Evolutionary conservation across 768 basidiomycete genomes (phyloP).

Genomic region (Lactarius psammicola): DNA sequence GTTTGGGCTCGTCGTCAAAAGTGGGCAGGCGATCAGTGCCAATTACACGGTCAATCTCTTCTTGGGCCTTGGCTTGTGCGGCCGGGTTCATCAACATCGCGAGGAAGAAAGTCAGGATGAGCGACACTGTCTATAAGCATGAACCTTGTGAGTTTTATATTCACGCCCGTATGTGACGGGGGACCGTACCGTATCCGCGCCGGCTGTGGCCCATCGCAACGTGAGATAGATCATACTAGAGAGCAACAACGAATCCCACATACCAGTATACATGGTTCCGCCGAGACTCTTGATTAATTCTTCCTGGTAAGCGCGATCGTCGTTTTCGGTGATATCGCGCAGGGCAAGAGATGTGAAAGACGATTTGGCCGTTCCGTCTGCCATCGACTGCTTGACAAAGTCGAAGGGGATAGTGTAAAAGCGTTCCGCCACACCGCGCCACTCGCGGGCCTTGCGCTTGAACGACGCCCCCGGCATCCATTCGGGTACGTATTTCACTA

Average conservation of each 20-base stretch:
- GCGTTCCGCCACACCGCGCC: constrained; percentile 26
- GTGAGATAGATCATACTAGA: constrained; percentile 5
- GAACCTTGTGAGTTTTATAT: background rate
- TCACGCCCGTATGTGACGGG: background rate
- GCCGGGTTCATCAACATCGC: constrained; percentile 31
- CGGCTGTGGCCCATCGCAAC: constrained; percentile 18
- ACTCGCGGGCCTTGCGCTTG: constrained; percentile 29
- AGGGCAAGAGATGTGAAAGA: constrained; percentile 27
- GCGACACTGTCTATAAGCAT: constrained; percentile 24
- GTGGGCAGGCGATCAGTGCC: constrained; percentile 33
- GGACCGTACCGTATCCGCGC: constrained; percentile 29
- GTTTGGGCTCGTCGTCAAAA: constrained; percentile 29
- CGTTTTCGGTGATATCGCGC: constrained; percentile 26
- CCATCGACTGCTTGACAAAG: constrained; percentile 28
- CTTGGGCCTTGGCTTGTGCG: constrained; percentile 29
- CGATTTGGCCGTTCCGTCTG: constrained; percentile 15
- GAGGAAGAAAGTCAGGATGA: constrained; percentile 30
- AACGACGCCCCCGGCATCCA: constrained; percentile 33
- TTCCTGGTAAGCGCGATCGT: constrained; percentile 29
- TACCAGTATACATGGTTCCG: constrained; percentile 25
- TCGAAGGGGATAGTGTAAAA: constrained; percentile 28
- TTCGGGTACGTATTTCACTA: constrained; percentile 32
- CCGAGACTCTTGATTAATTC: constrained; percentile 29
- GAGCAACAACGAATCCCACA: background rate
- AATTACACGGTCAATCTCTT: constrained; percentile 33